phyloP scores from a whole-genome alignment of 208 protist species.

The Wallacemonas sp. region DNA sequence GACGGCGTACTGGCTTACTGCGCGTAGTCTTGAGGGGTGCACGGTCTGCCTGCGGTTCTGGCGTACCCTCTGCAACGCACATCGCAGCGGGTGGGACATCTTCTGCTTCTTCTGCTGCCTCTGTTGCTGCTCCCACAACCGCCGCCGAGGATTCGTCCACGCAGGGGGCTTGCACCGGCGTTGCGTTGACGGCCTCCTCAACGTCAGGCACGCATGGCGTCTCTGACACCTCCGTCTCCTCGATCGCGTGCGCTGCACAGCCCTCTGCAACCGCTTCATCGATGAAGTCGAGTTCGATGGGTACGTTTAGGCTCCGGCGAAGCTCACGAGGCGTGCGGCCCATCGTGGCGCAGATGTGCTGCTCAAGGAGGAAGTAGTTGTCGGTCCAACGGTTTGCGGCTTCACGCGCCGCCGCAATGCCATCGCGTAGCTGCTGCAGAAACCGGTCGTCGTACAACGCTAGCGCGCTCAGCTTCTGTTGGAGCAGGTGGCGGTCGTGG shows the following conservation, averaged over 20 bases:
- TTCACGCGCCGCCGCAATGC: conserved; percentile 35
- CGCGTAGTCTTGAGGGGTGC: too few relatives aligned
- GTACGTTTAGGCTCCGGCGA: conserved; percentile 42
- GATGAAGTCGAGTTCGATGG: conserved; percentile 54
- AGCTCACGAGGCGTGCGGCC: conserved; percentile 38
- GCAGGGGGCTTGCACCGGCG: too few relatives aligned
- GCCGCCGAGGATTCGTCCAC: too few relatives aligned
- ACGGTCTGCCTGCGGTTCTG: too few relatives aligned
- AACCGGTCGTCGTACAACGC: conserved; percentile 34
- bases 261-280: conserved; percentile 26
- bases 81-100: too few relatives aligned
- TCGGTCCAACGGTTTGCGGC: conserved; percentile 86
- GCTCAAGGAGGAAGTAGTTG: conserved; percentile 71
- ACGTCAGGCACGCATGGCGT: too few relatives aligned
- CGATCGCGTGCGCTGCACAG: too few relatives aligned
- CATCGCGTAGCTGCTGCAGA: conserved; percentile 23
- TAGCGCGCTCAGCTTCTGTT: conserved; percentile 21
- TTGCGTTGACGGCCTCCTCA: too few relatives aligned
- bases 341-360: conserved; percentile 39
- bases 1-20: too few relatives aligned
- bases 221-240: background rate
- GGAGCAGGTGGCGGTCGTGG: conserved; percentile 11
- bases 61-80: too few relatives aligned
- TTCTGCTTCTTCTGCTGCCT: too few relatives aligned
- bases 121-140: too few relatives aligned